Percentiles rank a stretch among this genome's conserved stretches.
Conservation (phyloP, 768 basidiomycete genomes). For the Suillus subaureus region DNA sequence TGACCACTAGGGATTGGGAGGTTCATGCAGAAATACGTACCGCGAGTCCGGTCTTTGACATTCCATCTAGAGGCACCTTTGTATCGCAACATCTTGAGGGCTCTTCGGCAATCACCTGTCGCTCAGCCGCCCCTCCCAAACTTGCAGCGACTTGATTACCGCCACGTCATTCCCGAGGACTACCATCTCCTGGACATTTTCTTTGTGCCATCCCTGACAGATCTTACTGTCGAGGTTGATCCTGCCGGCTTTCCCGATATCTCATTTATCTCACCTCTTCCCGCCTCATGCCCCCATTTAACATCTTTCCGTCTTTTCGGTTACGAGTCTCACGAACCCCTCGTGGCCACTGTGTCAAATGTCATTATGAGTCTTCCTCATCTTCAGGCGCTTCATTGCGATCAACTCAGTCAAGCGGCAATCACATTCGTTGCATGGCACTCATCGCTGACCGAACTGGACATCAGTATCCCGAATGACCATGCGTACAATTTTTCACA, state of each 20-base stretch:
- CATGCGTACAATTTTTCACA: neutral
- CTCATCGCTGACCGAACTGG: neutral
- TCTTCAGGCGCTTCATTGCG: neutral
- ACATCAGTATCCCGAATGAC: neutral
- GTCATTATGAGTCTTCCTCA: neutral
- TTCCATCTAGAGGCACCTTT: neutral
- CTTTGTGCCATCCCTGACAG: neutral
- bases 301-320: neutral
- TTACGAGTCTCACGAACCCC: neutral
- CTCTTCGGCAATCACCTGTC: neutral
- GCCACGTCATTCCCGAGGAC: neutral
- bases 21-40: neutral
- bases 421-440: slow-evolving; percentile 1
- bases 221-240: neutral
- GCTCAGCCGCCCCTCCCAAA: neutral
- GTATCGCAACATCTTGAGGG: neutral
- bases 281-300: neutral
- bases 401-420: neutral
- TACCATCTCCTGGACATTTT: neutral
- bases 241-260: neutral
- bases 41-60: slow-evolving; percentile 1
- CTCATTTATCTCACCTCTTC: neutral
- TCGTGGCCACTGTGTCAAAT: neutral
- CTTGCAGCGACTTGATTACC: neutral
- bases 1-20: neutral